Percentiles rank a stretch among this genome's conserved stretches.
These are phyloP conservation scores for Atkinsonella hypoxylon DNA, from an alignment of 2,329 filamentous ascomycete genomes.

Conservation along the genomic window DNA sequence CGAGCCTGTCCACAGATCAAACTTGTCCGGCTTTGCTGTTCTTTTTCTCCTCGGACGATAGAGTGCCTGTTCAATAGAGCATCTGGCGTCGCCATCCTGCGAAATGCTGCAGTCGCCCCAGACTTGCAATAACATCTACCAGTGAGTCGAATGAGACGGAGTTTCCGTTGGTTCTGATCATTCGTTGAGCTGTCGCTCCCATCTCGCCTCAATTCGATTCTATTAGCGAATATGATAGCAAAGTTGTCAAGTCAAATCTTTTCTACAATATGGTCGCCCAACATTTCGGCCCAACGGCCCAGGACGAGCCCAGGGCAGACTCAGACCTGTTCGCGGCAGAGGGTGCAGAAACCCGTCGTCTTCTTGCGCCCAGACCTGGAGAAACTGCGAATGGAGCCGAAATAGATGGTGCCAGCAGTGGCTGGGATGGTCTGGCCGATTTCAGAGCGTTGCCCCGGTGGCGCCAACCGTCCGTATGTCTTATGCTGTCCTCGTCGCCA, in stretches of 20 bases:
- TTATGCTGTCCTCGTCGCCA: conserved; percentile 12
- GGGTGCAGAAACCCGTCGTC: conserved; percentile 3
- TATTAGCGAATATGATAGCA: neutral
- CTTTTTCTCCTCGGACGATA: neutral
- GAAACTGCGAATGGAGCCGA: neutral
- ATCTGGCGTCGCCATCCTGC: neutral
- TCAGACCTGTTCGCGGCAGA: neutral
- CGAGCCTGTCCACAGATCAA: neutral
- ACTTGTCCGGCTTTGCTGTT: neutral
- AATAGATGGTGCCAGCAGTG: conserved; percentile 10
- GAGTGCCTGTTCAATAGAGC: neutral
- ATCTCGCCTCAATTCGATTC: neutral
- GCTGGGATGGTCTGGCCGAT: conserved; percentile 42
- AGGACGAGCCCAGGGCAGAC: neutral
- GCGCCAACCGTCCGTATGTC: conserved; percentile 44
- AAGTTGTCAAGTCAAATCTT: neutral
- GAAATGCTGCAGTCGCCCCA: neutral
- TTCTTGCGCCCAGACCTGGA: conserved; percentile 1
- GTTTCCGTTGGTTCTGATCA: neutral
- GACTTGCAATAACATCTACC: neutral
- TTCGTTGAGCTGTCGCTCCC: neutral
- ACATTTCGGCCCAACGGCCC: neutral
- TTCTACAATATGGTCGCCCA: neutral
- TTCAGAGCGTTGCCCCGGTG: conserved; percentile 52
- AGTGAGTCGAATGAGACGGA: neutral